phyloP scores from a whole-genome alignment of 257 asterid genomes.

The Verbascum thapsus region DNA sequence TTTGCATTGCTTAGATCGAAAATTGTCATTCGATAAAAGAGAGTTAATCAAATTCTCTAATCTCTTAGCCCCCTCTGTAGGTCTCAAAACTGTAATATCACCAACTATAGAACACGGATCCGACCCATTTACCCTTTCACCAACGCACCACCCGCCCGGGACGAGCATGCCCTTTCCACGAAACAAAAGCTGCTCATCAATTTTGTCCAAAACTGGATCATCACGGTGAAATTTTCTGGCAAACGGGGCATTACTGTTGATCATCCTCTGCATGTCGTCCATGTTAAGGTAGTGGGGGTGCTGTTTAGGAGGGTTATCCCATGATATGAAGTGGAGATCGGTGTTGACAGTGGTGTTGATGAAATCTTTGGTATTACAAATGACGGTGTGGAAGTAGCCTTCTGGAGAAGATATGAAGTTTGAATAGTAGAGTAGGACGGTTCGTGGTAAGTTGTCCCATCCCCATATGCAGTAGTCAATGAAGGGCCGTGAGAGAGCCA shows the following conservation, averaged over 20 bases:
- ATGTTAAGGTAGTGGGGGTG: constrained; percentile 77
- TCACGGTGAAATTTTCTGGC: constrained; percentile 79
- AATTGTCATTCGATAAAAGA: constrained; percentile 60
- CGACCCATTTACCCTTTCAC: constrained; percentile 57
- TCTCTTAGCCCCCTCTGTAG: constrained; percentile 78
- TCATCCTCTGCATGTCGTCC: constrained; percentile 70
- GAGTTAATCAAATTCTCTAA: constrained; percentile 51
- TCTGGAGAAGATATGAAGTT: constrained; percentile 92
- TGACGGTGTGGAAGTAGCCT: constrained; percentile 90
- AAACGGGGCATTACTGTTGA: constrained; percentile 82
- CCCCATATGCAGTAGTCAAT: constrained; percentile 90
- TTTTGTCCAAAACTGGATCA: constrained; percentile 67
- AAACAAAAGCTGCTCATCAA: constrained; percentile 66
- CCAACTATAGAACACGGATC: constrained; percentile 78
- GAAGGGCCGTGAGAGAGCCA: constrained; percentile 85
- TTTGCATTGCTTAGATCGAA: constrained; percentile 66
- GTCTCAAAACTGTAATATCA: constrained; percentile 50
- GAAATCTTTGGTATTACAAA: constrained; percentile 76
- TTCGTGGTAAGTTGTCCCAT: constrained; percentile 89
- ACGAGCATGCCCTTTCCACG: constrained; percentile 62
- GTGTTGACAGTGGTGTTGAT: constrained; percentile 77
- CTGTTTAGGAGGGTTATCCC: constrained; percentile 97
- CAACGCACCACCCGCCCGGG: constrained; percentile 93
- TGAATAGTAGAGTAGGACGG: constrained; percentile 84
- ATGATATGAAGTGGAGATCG: constrained; percentile 87